Evolutionary conservation across 345 rosid genomes (phyloP).

Genomic region (Passiflora organensis): DNA sequence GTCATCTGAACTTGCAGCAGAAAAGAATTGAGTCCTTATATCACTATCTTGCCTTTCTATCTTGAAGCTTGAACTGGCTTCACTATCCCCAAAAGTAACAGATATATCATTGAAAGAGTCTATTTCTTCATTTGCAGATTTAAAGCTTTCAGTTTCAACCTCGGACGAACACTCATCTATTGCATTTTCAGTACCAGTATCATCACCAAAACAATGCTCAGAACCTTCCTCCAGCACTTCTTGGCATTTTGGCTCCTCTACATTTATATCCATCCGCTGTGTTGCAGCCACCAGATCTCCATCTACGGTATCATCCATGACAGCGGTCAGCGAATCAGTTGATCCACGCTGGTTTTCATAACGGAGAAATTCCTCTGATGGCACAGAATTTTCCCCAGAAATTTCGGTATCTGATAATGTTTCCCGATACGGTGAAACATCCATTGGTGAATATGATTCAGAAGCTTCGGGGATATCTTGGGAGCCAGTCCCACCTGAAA

Average conservation of each 20-base stretch:
- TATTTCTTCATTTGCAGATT: slow-evolving; percentile 78
- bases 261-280: slow-evolving; percentile 56
- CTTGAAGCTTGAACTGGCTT: slow-evolving; percentile 50
- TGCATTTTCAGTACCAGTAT: slow-evolving; percentile 33
- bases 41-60: slow-evolving; percentile 44
- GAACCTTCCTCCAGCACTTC: slow-evolving; percentile 33
- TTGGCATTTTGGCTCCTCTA: slow-evolving; percentile 21
- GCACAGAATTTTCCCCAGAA: slow-evolving; percentile 51
- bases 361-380: slow-evolving; percentile 52
- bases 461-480: slow-evolving; percentile 47
- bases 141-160: slow-evolving; percentile 86
- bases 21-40: slow-evolving; percentile 25
- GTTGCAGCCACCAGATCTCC: slow-evolving; percentile 60
- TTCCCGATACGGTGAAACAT: slow-evolving; percentile 68
- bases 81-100: slow-evolving; percentile 50
- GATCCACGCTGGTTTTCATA: slow-evolving; percentile 27
- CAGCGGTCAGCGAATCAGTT: slow-evolving; percentile 30
- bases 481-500: slow-evolving; percentile 34
- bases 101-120: slow-evolving; percentile 43
- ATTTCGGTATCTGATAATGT: slow-evolving; percentile 28
- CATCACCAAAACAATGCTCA: slow-evolving; percentile 26
- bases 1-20: slow-evolving; percentile 33
- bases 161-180: slow-evolving; percentile 52
- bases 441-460: slow-evolving; percentile 81
- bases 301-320: slow-evolving; percentile 38